Base-by-base conservation (phyloP, 2,329 filamentous ascomycete species). In the Colletotrichum viniferum region DNA sequence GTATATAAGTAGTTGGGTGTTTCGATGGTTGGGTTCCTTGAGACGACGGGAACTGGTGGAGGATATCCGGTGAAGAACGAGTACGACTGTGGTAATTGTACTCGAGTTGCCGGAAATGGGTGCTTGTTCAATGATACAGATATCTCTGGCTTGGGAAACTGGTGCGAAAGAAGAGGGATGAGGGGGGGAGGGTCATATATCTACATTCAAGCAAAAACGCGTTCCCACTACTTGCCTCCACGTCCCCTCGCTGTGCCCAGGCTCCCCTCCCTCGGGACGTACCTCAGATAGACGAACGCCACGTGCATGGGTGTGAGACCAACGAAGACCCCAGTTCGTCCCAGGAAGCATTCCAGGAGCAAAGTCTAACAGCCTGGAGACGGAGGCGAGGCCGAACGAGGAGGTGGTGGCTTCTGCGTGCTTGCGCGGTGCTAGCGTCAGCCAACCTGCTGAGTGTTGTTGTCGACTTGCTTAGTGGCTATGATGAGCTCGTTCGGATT, bases 381-480 rank as follows among this genome's bases (percentile, higher is more conserved):
- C 32, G 21, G 52, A 63, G 67, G 34, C 48, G 71, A 64, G 24
- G 26, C 56, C 43, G 34, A 52, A 36, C 2, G 13, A 38, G 24
- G 18, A n/a, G 18, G 16, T 21, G 63, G 63, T 75, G 62, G 69
- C 56, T 67, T 30, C 32, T 32, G 13, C 26, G 62, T 55, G 69
- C 62, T 75, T 75, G 73, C 69, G 73, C 56, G 56, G 62, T 36
- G 62, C 56, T 63, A 63, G 69, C 73, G 73, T 73, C 73, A 75
- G 55, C 69, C 52, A 60, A 32, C 62, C 56, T 38, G 13, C 30
- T 63, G 30, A 63, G 10, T 60, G n/a, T 69, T 28, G n/a, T 26
- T 38, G n/a, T 32, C n/a, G 32, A 24, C 7, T 18, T n/a, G 43
- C 21, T 32, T 24, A 26, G n/a, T 26, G 34, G 28, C 30, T 26